Conservation (phyloP, 257 asterid genomes). For the Ajuga chamaepitys region DNA sequence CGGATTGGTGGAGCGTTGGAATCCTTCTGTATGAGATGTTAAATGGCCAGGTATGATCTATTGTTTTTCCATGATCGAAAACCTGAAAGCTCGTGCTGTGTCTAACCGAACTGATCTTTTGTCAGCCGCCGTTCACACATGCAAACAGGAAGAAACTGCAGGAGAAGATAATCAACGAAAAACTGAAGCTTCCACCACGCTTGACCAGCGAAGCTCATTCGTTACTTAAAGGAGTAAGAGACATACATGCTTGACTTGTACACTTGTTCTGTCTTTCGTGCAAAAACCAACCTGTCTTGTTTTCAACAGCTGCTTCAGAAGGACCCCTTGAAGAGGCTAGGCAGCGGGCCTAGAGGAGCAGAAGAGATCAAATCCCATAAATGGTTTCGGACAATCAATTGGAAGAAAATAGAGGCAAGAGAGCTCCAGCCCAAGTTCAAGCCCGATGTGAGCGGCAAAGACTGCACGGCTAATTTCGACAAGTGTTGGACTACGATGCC, state of each 20-base stretch:
- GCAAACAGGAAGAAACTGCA: slow-evolving; percentile 87
- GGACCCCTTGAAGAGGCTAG: slow-evolving; percentile 67
- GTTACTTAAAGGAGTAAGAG: slow-evolving; percentile 64
- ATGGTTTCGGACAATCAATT: slow-evolving; percentile 69
- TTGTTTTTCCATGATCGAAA: not conserved
- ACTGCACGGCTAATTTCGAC: slow-evolving; percentile 89
- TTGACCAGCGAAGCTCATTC: slow-evolving; percentile 71
- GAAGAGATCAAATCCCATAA: slow-evolving; percentile 78
- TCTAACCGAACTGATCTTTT: not conserved
- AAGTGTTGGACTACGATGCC: slow-evolving; percentile 91
- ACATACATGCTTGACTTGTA: not conserved
- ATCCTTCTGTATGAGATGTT: slow-evolving; percentile 89
- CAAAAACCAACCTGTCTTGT: not conserved
- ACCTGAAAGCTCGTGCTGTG: not conserved
- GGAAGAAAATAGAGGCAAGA: slow-evolving; percentile 77
- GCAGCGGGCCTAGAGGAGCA: slow-evolving; percentile 77
- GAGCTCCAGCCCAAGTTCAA: slow-evolving; percentile 64
- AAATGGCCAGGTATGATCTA: slow-evolving; percentile 61
- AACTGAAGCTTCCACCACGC: slow-evolving; percentile 81
- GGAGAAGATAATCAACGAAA: slow-evolving; percentile 80
- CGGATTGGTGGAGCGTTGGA: slow-evolving; percentile 98
- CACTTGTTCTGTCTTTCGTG: not conserved
- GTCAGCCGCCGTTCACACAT: slow-evolving; percentile 83
- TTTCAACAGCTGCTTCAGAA: slow-evolving; percentile 61
- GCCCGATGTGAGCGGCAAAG: slow-evolving; percentile 72